Evolutionary conservation across 352 stramenopile species (phyloP), one percentile per base, ranked within the genome.

Genomic region (Pythium rishiriense): DNA sequence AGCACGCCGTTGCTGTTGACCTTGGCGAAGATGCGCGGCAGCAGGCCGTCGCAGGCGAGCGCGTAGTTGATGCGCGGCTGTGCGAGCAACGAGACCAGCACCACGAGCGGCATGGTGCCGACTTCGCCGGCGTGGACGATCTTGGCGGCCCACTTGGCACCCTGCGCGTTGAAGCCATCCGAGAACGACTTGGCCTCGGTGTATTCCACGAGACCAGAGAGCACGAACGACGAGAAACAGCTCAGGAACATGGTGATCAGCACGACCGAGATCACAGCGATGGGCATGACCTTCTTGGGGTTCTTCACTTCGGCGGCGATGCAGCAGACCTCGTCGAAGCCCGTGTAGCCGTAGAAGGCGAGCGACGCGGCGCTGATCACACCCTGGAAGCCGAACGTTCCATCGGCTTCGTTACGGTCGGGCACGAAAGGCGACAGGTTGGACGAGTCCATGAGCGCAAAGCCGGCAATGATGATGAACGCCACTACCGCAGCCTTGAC

Each of bases 321-420:
- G 70, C 91, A 97, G 68, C 89, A 97, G 21, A 98, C 85, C 67
- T 98, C 93, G 73, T 98, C 96, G 68, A 98, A 98, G n/a, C 96
- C 96, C 25, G 98, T 76, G 72, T 96, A 98, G 12, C 93, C 93
- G 76, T 98, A 98, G 76, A 98, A 98, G 14, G 88, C 91, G 19
- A 85, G 85, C 17, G 91, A 93, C 2, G 87, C 76, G 25, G 88
- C 91, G 17, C 71, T 78, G 58, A 97, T 78, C 41, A 98, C 74
- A 35, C 87, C 86, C 43, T 78, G 69, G 0, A 56, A 31, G 14
- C 87, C 86, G 28, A 77, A 87, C 5, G 64, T 43, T n/a, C 52
- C 58, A n/a, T 15, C 14, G 47, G 68, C 68, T 7, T 65, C 65
- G 15, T 67, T 41, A 1, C 76, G 77, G 12, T 60, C 41, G 5